Evolutionary conservation across 352 stramenopile genomes (phyloP), one percentile per base, ranked within the genome.

Genomic region (Phytopythium kandeliae): DNA sequence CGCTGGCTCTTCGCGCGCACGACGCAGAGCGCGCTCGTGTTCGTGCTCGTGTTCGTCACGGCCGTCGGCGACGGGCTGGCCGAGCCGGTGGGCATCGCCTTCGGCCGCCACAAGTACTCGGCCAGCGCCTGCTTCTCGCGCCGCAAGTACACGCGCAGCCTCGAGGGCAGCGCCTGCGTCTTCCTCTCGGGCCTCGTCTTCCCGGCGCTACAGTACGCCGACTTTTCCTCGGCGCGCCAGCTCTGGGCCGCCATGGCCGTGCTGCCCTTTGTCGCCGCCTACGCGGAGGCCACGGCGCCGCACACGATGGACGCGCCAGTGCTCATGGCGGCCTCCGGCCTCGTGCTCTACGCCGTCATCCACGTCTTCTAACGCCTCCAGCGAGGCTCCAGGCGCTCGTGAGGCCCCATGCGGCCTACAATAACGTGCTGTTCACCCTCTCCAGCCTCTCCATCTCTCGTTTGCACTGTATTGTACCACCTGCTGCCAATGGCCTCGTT

Each of bases 281-380:
- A 92, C 62, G 82, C 82, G 1, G 82, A 92, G 60, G 82, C 82
- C 21, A 90, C 78, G 11, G 77, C 82, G 8, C 82, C 82, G 17
- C 82, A 92, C 64, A 92, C 78, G 42, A 92, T 92, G 78, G 82
- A 92, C 60, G 89, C 82, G 33, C 82, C 82, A 0, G 79, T 90
- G 54, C 63, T 92, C 53, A 92, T 92, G 82, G 80, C 87, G 53
- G 78, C 73, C 31, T 84, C 78, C 48, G 82, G 82, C 35, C 51
- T 65, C 47, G 84, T 89, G 57, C 52, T 92, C 33, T 92, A 89
- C 60, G 54, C 64, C n/a, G 83, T 92, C 51, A 77, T 72, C 31
- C 54, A 68, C 55, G 44, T 75, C 24, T 38, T 79, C 16, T 79
- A 72, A 67, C 9, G 12, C 24, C 28, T 4, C 28, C 28, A 31